Conservation (phyloP, 1,284 basidiomycete species). For the Schizophyllum amplum region DNA sequence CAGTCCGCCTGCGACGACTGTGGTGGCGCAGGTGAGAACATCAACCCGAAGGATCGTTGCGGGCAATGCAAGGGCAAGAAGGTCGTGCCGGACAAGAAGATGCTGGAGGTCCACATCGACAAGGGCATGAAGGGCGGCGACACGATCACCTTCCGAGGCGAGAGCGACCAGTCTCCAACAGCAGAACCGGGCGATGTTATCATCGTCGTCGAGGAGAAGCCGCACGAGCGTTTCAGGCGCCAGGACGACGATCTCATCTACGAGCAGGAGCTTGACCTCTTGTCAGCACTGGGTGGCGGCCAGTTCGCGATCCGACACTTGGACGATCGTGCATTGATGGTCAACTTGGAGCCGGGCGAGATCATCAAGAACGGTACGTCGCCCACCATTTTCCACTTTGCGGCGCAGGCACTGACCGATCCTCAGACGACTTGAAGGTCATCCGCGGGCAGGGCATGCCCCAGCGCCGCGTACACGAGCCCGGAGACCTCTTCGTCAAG, state of each 20-base stretch:
- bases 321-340: conserved; percentile 84
- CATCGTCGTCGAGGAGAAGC: conserved; percentile 95
- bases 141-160: conserved; percentile 90
- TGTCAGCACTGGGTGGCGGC: conserved; percentile 92
- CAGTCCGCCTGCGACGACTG: conserved; percentile 95
- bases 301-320: conserved; percentile 89
- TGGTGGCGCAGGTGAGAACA: conserved; percentile 86
- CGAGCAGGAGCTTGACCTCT: conserved; percentile 87
- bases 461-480: conserved; percentile 94
- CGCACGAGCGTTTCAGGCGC: conserved; percentile 86
- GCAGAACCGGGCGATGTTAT: conserved; percentile 93
- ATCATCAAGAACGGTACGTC: conserved; percentile 86
- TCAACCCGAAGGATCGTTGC: conserved; percentile 93
- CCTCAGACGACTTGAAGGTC: conserved; percentile 79
- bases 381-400: background rate
- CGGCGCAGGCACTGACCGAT: conserved; percentile 1
- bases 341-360: conserved; percentile 86
- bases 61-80: conserved; percentile 95
- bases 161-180: conserved; percentile 93
- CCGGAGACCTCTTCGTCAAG: conserved; percentile 90
- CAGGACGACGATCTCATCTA: conserved; percentile 89
- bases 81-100: conserved; percentile 91
- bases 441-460: conserved; percentile 97
- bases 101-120: conserved; percentile 98
- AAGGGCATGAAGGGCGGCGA: conserved; percentile 99